Evolutionary conservation across 2,329 filamentous ascomycete genomes (phyloP), one percentile per base, ranked within the genome.

Genomic region (Escovopsis sp.): DNA sequence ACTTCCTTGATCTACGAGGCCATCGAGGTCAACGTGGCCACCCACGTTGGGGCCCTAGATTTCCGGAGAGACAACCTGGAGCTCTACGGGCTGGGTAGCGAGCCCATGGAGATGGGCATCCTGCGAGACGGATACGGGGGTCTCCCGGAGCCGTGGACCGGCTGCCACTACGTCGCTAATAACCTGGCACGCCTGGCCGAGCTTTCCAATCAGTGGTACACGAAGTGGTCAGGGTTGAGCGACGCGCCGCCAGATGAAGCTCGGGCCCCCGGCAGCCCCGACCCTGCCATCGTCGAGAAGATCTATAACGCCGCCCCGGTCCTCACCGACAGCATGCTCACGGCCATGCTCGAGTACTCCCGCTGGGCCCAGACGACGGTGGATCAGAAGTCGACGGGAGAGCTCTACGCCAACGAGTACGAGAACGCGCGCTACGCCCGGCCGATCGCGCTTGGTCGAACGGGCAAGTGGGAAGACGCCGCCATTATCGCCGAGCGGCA

Each of bases 81-180:
- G 2, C 57, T 73, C 4, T 96, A 94, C 51, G 85, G 84, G 2
- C 66, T 94, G 4, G 66, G 69, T 14, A 60, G 70, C 13, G 80
- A 86, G 43, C 61, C 70, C 35, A 55, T 90, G 23, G 64, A 74
- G 33, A 63, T 78, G 43, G 78, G 79, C 6, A 70, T 84, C 17
- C 56, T 83, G 9, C 58, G 62, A 2, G 60, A 67, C 13, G 70
- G 72, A 31, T 87, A 85, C 48, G 68, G 76, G 15, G 72, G 68
- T 10, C 65, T 94, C 8, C 72, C 79, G 0, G 76, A 83, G 40
- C 81, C 87, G 31, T 98, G 90, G 90, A 94, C 87, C 0, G 86
- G 83, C 13, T 74, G 70, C 44, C 56, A 61, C 30, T 72, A 66
- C 42, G 62, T 76, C 37, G 68, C 73, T 34, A 76, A 76, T 51